Evolutionary conservation across 257 asterid genomes (phyloP).

Genomic region (Datura wrightii): DNA sequence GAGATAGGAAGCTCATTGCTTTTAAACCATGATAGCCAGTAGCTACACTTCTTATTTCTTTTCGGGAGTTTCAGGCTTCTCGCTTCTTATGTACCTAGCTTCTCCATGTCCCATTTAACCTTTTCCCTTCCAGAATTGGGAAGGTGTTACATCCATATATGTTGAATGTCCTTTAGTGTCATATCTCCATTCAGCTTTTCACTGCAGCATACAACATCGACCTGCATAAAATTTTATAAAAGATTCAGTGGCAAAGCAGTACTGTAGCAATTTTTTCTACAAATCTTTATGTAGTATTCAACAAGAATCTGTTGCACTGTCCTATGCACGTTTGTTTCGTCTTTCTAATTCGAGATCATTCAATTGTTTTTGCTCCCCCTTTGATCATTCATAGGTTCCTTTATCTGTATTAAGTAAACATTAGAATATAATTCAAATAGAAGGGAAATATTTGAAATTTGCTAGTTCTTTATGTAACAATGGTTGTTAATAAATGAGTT

Average conservation of each 20-base stretch:
- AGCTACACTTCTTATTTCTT: not conserved
- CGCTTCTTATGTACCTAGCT: not conserved
- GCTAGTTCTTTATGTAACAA: not conserved
- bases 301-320: too few species aligned
- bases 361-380: not conserved
- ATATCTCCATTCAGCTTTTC: not conserved
- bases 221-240: not conserved
- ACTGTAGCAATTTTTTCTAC: not conserved
- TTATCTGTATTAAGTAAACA: not conserved
- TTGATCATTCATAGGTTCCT: not conserved
- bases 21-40: too few species aligned
- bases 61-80: not conserved
- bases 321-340: not conserved
- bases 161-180: not conserved
- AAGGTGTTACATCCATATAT: not conserved
- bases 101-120: not conserved
- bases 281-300: not conserved
- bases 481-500: not conserved
- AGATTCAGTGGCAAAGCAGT: not conserved
- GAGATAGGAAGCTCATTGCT: not conserved
- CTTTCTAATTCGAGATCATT: not conserved
- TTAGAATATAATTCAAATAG: slow-evolving; percentile 1
- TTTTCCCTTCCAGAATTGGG: not conserved
- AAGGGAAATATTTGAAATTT: not conserved
- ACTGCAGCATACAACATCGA: not conserved